Evolutionary conservation across 495 filamentous ascomycete species (phyloP), one percentile per base, ranked within the genome.

Genomic region (Geopyxis carbonaria): DNA sequence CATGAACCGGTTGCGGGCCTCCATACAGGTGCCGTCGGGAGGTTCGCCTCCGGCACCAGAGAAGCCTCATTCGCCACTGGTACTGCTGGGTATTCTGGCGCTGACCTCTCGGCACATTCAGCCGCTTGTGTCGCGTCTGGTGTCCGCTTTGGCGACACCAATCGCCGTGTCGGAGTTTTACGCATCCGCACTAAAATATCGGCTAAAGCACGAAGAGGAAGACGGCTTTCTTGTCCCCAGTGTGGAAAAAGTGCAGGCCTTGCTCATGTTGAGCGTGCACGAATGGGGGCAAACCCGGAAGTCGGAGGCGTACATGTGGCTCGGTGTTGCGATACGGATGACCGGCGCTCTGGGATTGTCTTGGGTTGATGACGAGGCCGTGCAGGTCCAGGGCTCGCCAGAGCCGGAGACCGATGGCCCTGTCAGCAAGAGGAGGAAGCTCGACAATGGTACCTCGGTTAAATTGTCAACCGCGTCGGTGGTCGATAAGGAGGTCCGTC

Each of bases 251-350:
- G 73, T 79, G 2, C 80, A 87, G 49, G 79, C 77, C 3, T 64
- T 81, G 14, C 60, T 89, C 30, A 89, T 91, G 80, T 63, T 93
- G 7, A 78, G 73, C 0, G 63, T 89, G 15, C 80, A 89, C 48
- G 81, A 87, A 50, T 89, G 82, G 81, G 76, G 77, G 21, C 80
- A 80, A 47, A 60, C 61, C 1, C 71, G 80, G 28, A 82, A 79
- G 0, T 67, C 73, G 45, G 73, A 70, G 39, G 80, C 80, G 7
- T 89, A 80, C 75, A 62, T 83, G 44, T 79, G 79, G 44, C 68
- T 85, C 11, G 80, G 82, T 5, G 63, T 73, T 45, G 83, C 83
- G 21, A 80, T 85, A 20, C 69, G 80, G n/a, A 57, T 71, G 31
- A 41, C 39, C 11, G 47, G 43, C 5, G 42, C 40, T 22, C 34